Evolutionary conservation across 164 flowering plant genomes (phyloP).

Genomic region (Umbellularia californica): DNA sequence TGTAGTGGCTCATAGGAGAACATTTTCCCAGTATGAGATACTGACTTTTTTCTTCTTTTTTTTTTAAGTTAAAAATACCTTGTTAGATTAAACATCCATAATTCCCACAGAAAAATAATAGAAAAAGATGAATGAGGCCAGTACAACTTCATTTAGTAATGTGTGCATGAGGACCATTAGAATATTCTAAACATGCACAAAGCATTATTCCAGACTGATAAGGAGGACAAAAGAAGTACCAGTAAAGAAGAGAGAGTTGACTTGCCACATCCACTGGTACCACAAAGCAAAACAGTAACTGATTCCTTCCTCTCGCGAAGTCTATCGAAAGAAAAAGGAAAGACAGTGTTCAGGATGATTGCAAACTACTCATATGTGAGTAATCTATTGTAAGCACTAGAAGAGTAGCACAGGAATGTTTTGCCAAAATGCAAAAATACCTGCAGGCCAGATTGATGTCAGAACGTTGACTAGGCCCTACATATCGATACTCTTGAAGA

Average conservation of each 20-base stretch:
- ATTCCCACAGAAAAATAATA: too few species aligned
- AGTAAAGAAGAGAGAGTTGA: constrained; percentile 81
- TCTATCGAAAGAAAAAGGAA: constrained; percentile 21
- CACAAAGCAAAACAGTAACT: constrained; percentile 71
- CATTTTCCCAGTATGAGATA: not conserved
- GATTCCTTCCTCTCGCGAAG: constrained; percentile 83
- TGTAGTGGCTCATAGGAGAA: too few species aligned
- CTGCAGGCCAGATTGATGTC: constrained; percentile 80
- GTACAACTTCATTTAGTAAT: too few species aligned
- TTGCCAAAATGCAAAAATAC: constrained; percentile 26
- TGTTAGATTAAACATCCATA: too few species aligned
- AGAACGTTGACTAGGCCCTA: constrained; percentile 73
- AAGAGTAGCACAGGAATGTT: not conserved
- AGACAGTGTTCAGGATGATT: not conserved
- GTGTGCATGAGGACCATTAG: too few species aligned
- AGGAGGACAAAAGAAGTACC: constrained; percentile 31
- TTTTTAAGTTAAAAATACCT: too few species aligned
- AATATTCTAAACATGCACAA: not conserved
- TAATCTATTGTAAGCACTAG: not conserved
- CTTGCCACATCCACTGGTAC: constrained; percentile 91
- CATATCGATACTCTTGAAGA: constrained; percentile 68
- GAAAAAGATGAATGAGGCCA: too few species aligned
- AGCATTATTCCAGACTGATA: not conserved
- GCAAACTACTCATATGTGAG: not conserved
- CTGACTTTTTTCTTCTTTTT: too few species aligned